These are phyloP conservation scores for Lepidium aucheri DNA, from an alignment of 345 rosid species.

Conservation along the genomic window DNA sequence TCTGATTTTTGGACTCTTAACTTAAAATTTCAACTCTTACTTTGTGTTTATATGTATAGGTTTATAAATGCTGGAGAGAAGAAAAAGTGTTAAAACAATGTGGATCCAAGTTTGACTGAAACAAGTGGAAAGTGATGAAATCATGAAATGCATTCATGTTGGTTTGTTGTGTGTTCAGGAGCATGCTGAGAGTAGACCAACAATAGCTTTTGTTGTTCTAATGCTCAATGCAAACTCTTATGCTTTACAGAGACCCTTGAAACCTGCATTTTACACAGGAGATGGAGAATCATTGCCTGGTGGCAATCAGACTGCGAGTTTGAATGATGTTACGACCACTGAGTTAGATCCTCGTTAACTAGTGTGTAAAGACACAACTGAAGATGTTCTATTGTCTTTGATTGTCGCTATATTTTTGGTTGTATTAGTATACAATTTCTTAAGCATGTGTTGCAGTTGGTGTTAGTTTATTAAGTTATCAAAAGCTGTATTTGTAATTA, in stretches of 20 bases:
- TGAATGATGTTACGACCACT: background rate
- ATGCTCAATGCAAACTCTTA: background rate
- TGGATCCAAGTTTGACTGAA: background rate
- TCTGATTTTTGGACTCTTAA: background rate
- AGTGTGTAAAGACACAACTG: background rate
- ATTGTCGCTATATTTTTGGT: background rate
- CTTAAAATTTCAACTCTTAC: background rate
- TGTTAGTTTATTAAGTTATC: background rate
- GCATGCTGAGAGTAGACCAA: conserved; percentile 7
- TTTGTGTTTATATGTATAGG: background rate
- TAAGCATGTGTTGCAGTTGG: background rate
- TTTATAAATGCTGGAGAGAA: conserved; percentile 7
- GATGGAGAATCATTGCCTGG: background rate
- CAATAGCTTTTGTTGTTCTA: conserved; percentile 13
- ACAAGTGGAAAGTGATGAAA: conserved; percentile 1
- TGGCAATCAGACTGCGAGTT: background rate
- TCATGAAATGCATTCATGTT: conserved; percentile 1
- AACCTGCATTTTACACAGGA: background rate
- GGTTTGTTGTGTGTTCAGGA: conserved; percentile 7
- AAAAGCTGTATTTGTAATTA: background rate
- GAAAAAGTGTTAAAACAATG: background rate
- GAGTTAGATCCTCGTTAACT: background rate
- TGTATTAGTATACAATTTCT: background rate
- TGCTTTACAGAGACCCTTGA: background rate
- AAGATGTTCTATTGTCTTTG: background rate